Conservation (phyloP, 345 rosid species). For the Heritiera fomes region DNA sequence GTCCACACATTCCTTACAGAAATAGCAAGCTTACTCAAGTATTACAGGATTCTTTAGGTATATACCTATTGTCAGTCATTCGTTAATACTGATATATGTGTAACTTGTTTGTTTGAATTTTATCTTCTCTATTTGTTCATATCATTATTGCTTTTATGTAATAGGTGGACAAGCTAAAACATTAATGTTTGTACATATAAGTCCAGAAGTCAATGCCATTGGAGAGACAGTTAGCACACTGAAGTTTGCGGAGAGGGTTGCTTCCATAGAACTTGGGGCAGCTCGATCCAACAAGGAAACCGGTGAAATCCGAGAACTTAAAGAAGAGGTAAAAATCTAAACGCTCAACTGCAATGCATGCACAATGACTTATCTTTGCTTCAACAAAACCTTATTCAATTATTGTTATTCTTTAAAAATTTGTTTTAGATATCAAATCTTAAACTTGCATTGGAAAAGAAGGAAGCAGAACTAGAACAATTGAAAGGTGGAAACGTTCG, state of each 20-base stretch:
- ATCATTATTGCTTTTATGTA: not conserved
- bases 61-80: constrained; percentile 7
- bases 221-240: constrained; percentile 97
- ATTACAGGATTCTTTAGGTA: constrained; percentile 91
- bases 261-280: constrained; percentile 93
- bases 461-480: constrained; percentile 84
- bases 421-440: constrained; percentile 41
- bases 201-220: constrained; percentile 75
- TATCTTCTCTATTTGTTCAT: constrained; percentile 10
- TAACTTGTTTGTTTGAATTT: not conserved
- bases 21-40: constrained; percentile 99
- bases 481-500: constrained; percentile 44
- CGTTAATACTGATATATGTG: not conserved
- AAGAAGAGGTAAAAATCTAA: constrained; percentile 69
- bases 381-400: not conserved
- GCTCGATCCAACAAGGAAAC: constrained; percentile 92
- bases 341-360: not conserved
- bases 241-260: constrained; percentile 95
- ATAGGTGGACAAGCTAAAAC: constrained; percentile 98
- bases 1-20: constrained; percentile 85
- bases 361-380: not conserved
- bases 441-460: constrained; percentile 73
- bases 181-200: constrained; percentile 92
- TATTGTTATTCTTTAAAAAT: not conserved
- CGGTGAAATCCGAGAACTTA: constrained; percentile 84